Percentiles rank a stretch among this genome's conserved stretches.
Conservation (phyloP, 768 basidiomycete species). For the Psilocybe azurescens region DNA sequence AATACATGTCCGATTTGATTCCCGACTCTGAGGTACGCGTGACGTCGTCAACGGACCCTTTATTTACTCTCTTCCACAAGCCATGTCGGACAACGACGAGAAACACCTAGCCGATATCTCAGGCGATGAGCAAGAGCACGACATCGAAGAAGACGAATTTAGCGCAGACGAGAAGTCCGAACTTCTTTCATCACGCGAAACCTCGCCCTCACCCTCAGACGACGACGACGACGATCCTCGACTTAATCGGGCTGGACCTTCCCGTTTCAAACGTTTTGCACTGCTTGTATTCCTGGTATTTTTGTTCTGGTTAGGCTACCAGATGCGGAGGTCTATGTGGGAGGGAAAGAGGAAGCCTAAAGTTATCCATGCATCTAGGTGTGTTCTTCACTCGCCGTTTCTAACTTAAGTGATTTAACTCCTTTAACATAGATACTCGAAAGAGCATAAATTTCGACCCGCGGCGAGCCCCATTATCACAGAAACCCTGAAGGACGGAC, state of each 20-base stretch:
- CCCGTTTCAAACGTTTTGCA: conserved; percentile 50
- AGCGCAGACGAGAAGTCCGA: conserved; percentile 6
- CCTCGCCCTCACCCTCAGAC: conserved; percentile 11
- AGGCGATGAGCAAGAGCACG: conserved; percentile 8
- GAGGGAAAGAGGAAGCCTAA: conserved; percentile 40
- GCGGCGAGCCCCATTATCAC: conserved; percentile 87
- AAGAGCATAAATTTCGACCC: conserved; percentile 81
- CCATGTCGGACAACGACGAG: conserved; percentile 11
- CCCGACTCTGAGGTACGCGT: neutral
- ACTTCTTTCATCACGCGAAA: conserved; percentile 10
- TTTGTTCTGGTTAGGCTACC: conserved; percentile 50
- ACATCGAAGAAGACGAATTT: conserved; percentile 2
- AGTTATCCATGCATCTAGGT: conserved; percentile 71
- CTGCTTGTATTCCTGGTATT: conserved; percentile 46
- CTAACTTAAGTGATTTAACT: neutral
- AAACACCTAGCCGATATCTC: conserved; percentile 2
- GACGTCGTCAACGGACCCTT: neutral
- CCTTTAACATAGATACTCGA: conserved; percentile 68
- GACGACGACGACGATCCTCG: conserved; percentile 28
- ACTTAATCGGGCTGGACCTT: conserved; percentile 44
- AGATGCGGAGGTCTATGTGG: conserved; percentile 33
- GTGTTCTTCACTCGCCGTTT: conserved; percentile 21
- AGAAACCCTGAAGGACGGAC: conserved; percentile 75
- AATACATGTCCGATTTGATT: neutral
- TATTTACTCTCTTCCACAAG: neutral